Base-by-base conservation (phyloP, 805 yeast genomes). In the Trichomonascus vanleenenianus region DNA sequence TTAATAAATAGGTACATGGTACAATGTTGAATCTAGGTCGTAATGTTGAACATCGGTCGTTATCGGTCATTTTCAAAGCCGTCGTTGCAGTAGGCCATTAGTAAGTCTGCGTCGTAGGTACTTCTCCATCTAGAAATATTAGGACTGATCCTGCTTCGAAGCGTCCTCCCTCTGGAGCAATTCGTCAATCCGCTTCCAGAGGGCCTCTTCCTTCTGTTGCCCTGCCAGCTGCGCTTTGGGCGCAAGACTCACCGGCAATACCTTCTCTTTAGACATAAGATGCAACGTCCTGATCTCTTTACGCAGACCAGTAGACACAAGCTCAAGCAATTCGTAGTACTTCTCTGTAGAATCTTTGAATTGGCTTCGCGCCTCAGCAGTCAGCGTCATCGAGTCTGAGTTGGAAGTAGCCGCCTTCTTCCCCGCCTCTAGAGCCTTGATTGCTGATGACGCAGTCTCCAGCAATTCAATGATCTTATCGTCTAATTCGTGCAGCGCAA, bases 191-290 rank as follows among this genome's bases (percentile, higher is more conserved):
- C 56, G 57, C 12, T 55, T 54, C 55, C 59, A 57, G 3, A 63
- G 42, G 43, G 70, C 72, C 8, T 67, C 63, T 42, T 83, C 65
- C 58, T 83, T 81, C 51, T 67, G 72, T 34, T 67, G 66, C 2
- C 88, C 87, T 25, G 82, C 72, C 65, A 75, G 72, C 3, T 85
- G 76, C 31, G 87, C 85, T 64, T 82, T 81, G 51, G 80, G 80
- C 43, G 81, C 83, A 19, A 84, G 75, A 36, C 74, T 71, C 2
- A 83, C 73, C 1, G 95, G 93, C 22, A 84, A 66, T 34, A 84
- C 74, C 41, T 72, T 73, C 15, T 70, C 68, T 46, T 71, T 70
- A 42, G 68, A 65, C 27, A 62, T 62, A 6, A 52, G 54, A 61
- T 84, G 88, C 62, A 83, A 67, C 11, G 74, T 56, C 56, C 77